phyloP scores from a whole-genome alignment of 345 rosid genomes.

The Bruguiera parviflora region DNA sequence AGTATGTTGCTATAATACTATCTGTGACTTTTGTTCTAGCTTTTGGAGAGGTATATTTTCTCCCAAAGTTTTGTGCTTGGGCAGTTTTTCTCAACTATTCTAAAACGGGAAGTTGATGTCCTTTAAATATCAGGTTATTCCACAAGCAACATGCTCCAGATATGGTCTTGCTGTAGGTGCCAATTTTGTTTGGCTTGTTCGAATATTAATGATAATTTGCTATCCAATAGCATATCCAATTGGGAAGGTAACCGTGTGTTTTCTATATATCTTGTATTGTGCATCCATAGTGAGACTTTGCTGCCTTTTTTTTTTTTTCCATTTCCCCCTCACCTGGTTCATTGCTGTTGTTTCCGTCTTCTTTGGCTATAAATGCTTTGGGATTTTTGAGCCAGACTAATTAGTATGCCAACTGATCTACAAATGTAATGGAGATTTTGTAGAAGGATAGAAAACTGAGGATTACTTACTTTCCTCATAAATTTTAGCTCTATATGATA shows the following conservation, averaged over 20 bases:
- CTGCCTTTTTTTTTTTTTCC: no score
- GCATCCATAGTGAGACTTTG: no score
- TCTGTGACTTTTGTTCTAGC: conserved; percentile 87
- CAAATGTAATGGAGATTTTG: background rate
- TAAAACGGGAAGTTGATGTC: background rate
- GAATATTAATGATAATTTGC: conserved; percentile 69
- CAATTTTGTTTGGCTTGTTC: conserved; percentile 76
- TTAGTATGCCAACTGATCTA: background rate
- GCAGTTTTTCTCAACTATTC: background rate
- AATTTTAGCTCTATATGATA: background rate
- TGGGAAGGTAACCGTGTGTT: conserved; percentile 57
- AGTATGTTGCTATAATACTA: conserved; percentile 80
- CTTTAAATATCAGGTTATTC: conserved; percentile 62
- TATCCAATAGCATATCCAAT: conserved; percentile 86
- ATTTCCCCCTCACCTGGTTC: background rate
- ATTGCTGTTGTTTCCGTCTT: background rate
- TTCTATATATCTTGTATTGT: no score
- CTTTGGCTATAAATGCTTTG: background rate
- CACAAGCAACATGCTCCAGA: conserved; percentile 88
- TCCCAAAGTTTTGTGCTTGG: background rate
- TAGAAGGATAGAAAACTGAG: background rate
- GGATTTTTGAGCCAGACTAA: background rate
- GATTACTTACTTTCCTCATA: background rate
- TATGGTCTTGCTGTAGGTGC: conserved; percentile 95
- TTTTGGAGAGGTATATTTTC: conserved; percentile 77